These are phyloP conservation scores for Saussurea involucrata DNA, from an alignment of 129 eudicot species.

Conservation along the genomic window DNA sequence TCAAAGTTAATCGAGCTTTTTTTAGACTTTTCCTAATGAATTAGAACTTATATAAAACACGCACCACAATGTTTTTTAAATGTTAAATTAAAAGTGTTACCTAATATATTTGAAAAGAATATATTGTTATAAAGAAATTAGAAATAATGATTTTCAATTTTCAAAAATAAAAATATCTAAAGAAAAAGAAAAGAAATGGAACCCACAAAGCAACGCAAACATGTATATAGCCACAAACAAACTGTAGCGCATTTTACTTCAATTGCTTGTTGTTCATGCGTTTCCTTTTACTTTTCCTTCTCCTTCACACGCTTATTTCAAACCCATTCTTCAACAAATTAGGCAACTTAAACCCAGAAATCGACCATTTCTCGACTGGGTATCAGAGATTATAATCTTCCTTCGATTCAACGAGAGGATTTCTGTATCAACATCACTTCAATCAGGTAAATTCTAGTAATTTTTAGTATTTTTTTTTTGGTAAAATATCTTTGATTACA, in stretches of 20 bases:
- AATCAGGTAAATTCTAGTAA: constrained; percentile 14
- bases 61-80: neutral
- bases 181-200: neutral
- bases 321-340: neutral
- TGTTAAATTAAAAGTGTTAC: neutral
- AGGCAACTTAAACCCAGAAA: neutral
- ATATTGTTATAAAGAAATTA: neutral
- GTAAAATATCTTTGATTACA: neutral
- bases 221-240: constrained; percentile 34
- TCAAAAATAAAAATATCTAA: neutral
- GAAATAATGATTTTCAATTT: neutral
- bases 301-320: constrained; percentile 7
- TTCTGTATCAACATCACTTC: constrained; percentile 4
- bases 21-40: too few relatives aligned
- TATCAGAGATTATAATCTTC: neutral
- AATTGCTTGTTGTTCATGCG: constrained; percentile 7
- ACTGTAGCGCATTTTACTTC: neutral
- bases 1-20: too few relatives aligned
- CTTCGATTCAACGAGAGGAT: neutral
- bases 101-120: neutral
- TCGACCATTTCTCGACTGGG: neutral
- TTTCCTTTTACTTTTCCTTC: neutral
- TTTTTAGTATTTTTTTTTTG: neutral
- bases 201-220: neutral
- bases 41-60: too few relatives aligned